Evolutionary conservation across 2,329 filamentous ascomycete species (phyloP).

Genomic region (Ascomycota sp.): DNA sequence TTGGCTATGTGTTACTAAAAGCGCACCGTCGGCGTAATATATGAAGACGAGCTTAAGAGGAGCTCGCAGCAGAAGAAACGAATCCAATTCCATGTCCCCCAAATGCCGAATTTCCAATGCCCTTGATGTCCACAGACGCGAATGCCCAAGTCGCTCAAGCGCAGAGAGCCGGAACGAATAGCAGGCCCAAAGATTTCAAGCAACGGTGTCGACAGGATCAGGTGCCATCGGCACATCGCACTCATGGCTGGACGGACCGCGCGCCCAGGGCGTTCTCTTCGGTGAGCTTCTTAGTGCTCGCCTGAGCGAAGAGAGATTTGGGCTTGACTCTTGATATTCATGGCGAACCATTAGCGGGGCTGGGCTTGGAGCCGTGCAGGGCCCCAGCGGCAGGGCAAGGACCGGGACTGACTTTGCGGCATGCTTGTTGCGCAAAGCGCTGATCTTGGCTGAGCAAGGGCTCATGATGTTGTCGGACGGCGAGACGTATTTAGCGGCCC

Average conservation of each 20-base stretch:
- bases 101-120: conserved; percentile 1
- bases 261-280: conserved; percentile 22
- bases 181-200: too few species aligned
- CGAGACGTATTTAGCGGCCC: conserved; percentile 37
- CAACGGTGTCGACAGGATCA: conserved; percentile 1
- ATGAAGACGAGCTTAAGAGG: conserved; percentile 7
- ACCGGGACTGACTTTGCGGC: conserved; percentile 44
- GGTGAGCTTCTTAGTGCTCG: conserved; percentile 40
- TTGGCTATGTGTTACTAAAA: not conserved
- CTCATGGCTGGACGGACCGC: conserved; percentile 13
- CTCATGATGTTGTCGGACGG: conserved; percentile 83
- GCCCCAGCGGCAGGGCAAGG: not conserved
- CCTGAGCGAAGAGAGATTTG: conserved; percentile 46
- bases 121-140: conserved; percentile 1
- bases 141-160: not conserved
- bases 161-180: conserved; percentile 1
- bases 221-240: not conserved
- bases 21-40: conserved; percentile 8
- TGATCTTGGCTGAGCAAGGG: conserved; percentile 67
- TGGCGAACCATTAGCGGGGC: not conserved
- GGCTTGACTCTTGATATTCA: conserved; percentile 34
- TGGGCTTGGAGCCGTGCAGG: not conserved
- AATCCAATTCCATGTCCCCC: conserved; percentile 1
- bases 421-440: conserved; percentile 61
- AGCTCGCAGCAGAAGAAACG: not conserved